Percentiles rank a stretch among this genome's conserved stretches.
These are phyloP conservation scores for Clausena lansium DNA, from an alignment of 345 rosid species.

Conservation along the genomic window DNA sequence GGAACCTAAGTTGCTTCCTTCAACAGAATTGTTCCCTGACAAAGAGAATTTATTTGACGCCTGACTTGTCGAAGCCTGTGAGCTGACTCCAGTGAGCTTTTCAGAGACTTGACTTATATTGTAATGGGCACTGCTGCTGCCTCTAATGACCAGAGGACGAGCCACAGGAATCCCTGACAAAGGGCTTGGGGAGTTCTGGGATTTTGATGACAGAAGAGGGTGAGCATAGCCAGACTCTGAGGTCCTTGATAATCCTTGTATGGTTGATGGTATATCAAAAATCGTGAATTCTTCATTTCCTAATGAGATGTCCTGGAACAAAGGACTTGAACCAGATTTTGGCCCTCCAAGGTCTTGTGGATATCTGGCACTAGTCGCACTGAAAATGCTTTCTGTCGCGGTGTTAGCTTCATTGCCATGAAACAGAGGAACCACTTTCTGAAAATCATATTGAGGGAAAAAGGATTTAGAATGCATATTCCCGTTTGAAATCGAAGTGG, in stretches of 20 bases:
- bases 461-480: constrained; percentile 31
- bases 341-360: constrained; percentile 29
- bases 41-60: constrained; percentile 34
- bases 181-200: constrained; percentile 41
- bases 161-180: constrained; percentile 36
- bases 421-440: constrained; percentile 31
- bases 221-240: constrained; percentile 70
- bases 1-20: constrained; percentile 28
- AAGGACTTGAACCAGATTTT: constrained; percentile 28
- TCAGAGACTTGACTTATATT: constrained; percentile 22
- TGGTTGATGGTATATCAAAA: constrained; percentile 31
- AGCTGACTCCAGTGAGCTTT: constrained; percentile 27
- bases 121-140: constrained; percentile 22
- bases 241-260: constrained; percentile 42
- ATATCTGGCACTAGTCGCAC: constrained; percentile 21
- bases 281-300: constrained; percentile 35
- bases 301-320: constrained; percentile 35
- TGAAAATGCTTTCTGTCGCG: constrained; percentile 28
- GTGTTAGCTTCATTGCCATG: constrained; percentile 29
- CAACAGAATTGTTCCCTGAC: constrained; percentile 31
- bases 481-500: constrained; percentile 34
- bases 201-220: constrained; percentile 96
- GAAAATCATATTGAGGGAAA: constrained; percentile 29
- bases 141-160: constrained; percentile 34
- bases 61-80: constrained; percentile 24